Conservation (phyloP, 2,329 filamentous ascomycete genomes). For the Hymenoscyphus fraxineus region DNA sequence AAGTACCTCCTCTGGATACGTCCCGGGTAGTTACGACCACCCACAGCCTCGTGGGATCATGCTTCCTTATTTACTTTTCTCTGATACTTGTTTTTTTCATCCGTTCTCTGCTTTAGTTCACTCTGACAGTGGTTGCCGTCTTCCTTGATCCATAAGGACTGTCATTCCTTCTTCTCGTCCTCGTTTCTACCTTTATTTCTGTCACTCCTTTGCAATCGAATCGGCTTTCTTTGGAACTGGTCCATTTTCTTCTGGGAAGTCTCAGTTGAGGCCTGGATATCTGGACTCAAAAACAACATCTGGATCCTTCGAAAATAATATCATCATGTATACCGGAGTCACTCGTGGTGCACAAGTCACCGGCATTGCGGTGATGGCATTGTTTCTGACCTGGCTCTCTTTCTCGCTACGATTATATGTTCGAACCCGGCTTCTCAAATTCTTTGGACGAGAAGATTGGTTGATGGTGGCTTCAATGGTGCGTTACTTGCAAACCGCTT, state of each 20-base stretch:
- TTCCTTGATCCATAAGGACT: neutral
- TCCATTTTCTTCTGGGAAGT: neutral
- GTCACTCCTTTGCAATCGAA: neutral
- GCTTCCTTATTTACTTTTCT: neutral
- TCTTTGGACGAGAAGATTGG: conserved; percentile 33
- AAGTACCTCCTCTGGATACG: neutral
- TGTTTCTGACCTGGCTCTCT: conserved; percentile 36
- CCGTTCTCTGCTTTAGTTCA: neutral
- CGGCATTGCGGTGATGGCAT: conserved; percentile 34
- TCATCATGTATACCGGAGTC: conserved; percentile 18
- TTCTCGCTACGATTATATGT: conserved; percentile 31
- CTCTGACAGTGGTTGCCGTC: conserved; percentile 7
- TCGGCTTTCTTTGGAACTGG: neutral
- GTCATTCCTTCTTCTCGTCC: neutral
- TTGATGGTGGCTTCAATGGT: conserved; percentile 31
- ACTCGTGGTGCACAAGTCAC: conserved; percentile 30
- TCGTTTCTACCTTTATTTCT: neutral
- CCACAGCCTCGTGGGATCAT: neutral
- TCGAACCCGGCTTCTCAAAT: conserved; percentile 29
- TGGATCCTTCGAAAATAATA: neutral
- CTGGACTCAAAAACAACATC: neutral
- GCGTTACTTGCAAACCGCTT: conserved; percentile 1
- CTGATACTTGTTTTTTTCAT: conserved; percentile 2
- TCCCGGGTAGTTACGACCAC: neutral
- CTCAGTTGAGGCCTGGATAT: neutral